Evolutionary conservation across 1,284 basidiomycete species (phyloP), one percentile per base, ranked within the genome.

Genomic region (Rhizopogon hawkerae): DNA sequence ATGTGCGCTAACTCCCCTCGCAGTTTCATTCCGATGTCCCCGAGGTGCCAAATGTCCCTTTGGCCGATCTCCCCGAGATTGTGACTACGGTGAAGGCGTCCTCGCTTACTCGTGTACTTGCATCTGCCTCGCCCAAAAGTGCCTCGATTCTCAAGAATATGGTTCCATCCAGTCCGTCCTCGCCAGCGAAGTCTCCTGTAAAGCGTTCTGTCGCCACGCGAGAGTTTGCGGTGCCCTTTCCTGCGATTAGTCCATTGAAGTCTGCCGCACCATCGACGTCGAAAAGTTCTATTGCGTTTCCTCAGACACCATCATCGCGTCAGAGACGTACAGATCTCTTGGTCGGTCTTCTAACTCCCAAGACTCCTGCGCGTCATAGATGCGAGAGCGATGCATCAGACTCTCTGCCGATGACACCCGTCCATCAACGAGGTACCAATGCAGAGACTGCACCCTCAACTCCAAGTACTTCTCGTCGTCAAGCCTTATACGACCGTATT

Each of bases 401-500:
- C 21, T 71, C 74, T n/a, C 65, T 76, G 23, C 80, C 80, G 16
- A 78, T 75, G 2, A 89, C 83, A 1, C 85, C 84, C 18, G 70
- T 74, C 35, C 81, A 78, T 55, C 83, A 84, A 60, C 72, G 71
- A 46, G 81, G 79, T 14, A 46, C 72, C 18, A 64, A 71, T 50
- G 77, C 79, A 1, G 57, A 65, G 31, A 83, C 81, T 1, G 73
- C 74, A 21, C 78, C 83, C 8, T 64, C 76, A 54, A 89, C 86
- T 3, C 86, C 87, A 0, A 77, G 77, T 7, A 81, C 81, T 36
- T 82, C 85, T 38, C 77, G 87, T 39, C 76, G 87, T 37, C 78
- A 82, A 55, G 87, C 87, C 2, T 67, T 90, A 1, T 86, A 85
- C 58, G 87, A 90, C 56, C 85, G 87, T 24, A 70, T 90, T 38